These are phyloP conservation scores for Solanum chaucha DNA, from an alignment of 257 asterid genomes.

Conservation along the genomic window DNA sequence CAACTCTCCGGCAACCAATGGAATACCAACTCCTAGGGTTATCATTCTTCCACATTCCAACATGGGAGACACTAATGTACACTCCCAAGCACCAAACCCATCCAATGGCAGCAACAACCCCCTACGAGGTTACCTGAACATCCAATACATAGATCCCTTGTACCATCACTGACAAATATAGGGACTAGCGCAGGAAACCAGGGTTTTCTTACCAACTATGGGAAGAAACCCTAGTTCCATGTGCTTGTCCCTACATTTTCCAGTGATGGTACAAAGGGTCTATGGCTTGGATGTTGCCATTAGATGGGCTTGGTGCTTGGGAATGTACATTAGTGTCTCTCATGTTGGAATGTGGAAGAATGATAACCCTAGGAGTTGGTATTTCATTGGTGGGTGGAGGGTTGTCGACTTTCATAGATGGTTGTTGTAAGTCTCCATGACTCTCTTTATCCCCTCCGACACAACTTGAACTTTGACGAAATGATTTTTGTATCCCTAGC, in stretches of 20 bases:
- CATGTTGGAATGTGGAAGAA: neutral
- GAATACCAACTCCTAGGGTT: too few relatives aligned
- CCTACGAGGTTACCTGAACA: neutral
- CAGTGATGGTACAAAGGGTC: neutral
- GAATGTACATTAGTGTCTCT: neutral
- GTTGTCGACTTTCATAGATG: neutral
- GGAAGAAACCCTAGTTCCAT: too few relatives aligned
- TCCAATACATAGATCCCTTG: neutral
- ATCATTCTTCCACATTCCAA: too few relatives aligned
- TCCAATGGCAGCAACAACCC: neutral
- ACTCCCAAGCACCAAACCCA: neutral
- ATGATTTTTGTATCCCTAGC: neutral
- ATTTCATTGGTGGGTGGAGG: neutral
- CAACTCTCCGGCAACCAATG: too few relatives aligned
- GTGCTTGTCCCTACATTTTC: too few relatives aligned
- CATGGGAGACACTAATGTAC: neutral
- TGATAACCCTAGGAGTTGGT: neutral
- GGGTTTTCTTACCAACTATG: too few relatives aligned
- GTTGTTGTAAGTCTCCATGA: neutral
- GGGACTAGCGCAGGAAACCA: rapidly evolving
- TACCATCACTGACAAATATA: neutral
- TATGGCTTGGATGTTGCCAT: neutral
- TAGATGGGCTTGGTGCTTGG: neutral
- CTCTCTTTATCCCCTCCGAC: neutral
- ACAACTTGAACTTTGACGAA: neutral